Percentiles rank a stretch among this genome's conserved stretches.
phyloP scores from a whole-genome alignment of 148 eudicot species.

The Chenopodium suecicum region DNA sequence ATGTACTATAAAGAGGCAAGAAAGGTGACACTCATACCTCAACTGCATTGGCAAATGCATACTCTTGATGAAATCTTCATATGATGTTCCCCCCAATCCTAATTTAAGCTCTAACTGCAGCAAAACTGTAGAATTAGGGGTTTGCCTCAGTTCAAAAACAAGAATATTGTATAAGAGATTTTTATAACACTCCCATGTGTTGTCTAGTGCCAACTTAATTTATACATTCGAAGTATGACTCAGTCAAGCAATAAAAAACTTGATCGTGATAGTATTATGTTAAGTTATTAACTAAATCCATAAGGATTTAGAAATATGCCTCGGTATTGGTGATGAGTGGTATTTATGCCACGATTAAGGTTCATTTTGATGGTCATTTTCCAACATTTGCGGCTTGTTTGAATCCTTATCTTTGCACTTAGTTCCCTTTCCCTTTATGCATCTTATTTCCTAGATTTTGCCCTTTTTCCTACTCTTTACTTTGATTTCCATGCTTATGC shows the following conservation, averaged over 20 bases:
- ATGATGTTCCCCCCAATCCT: conserved; percentile 88
- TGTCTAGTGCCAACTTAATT: not conserved
- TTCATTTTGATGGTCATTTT: too few species aligned
- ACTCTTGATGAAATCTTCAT: conserved; percentile 72
- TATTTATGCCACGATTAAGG: too few species aligned
- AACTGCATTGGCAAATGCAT: conserved; percentile 93
- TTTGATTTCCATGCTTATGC: too few species aligned
- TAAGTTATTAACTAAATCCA: not conserved
- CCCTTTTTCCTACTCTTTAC: too few species aligned
- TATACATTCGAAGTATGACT: not conserved
- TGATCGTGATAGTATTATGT: not conserved
- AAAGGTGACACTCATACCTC: conserved; percentile 43
- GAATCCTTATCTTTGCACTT: too few species aligned
- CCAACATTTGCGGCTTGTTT: too few species aligned
- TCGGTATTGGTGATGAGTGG: too few species aligned
- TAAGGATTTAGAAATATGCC: not conserved
- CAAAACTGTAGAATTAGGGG: conserved; percentile 6
- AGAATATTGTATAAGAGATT: not conserved
- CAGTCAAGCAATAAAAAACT: not conserved
- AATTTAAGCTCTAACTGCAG: conserved; percentile 82
- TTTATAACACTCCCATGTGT: not conserved
- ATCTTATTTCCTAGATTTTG: too few species aligned
- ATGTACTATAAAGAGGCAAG: not conserved
- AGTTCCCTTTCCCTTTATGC: too few species aligned
- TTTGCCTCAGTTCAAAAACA: not conserved